Conservation (phyloP, 148 eudicot species). For the Selenicereus undatus region DNA sequence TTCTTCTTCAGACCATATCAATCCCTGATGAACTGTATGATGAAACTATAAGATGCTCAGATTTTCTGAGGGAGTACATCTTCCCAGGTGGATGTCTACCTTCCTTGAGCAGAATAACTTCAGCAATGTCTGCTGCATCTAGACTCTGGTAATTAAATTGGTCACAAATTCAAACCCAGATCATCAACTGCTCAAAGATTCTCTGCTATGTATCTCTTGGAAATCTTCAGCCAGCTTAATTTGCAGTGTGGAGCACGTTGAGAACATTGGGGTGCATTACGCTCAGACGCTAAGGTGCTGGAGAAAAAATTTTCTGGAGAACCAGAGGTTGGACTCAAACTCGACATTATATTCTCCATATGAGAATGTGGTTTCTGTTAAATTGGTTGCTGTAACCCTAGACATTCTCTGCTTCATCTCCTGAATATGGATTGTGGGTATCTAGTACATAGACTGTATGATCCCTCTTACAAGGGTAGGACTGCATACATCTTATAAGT, state of each 20-base stretch:
- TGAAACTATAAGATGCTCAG: conserved; percentile 57
- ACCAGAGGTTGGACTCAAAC: conserved; percentile 42
- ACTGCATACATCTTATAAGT: no score
- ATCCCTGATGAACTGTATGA: conserved; percentile 76
- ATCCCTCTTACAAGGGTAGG: no score
- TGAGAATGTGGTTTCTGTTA: neutral
- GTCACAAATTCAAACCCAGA: neutral
- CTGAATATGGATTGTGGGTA: no score
- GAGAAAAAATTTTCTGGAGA: conserved; percentile 24
- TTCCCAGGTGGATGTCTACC: conserved; percentile 27
- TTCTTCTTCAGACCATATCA: conserved; percentile 48
- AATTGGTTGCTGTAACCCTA: neutral
- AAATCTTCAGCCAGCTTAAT: neutral
- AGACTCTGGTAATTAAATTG: conserved; percentile 54
- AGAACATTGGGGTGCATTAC: conserved; percentile 75
- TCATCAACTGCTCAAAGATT: neutral
- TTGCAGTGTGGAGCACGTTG: conserved; percentile 70
- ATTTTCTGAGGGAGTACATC: conserved; percentile 69
- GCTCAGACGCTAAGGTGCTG: conserved; percentile 57
- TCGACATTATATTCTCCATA: neutral
- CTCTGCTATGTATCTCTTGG: neutral
- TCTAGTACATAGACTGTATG: no score
- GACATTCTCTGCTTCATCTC: no score
- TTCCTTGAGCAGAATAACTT: conserved; percentile 53
- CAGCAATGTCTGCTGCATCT: conserved; percentile 75